Evolutionary conservation across 352 stramenopile species (phyloP), one percentile per base, ranked within the genome.

Genomic region (Pythium periplocum): DNA sequence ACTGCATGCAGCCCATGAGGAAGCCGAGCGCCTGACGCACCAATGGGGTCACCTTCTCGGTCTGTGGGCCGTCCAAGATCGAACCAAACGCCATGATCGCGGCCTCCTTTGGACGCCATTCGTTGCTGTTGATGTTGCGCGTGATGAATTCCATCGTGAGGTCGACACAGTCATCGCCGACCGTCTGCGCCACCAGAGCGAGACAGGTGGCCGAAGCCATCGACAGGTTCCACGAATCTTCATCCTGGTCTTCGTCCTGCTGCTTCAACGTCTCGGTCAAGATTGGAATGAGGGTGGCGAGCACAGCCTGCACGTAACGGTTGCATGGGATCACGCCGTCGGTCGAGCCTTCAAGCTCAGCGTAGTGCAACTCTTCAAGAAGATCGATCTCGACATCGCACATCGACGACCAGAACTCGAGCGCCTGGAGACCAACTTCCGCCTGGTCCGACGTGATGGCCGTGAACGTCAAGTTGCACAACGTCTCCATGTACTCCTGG

Each of bases 401-500:
- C 57, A 99, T 91, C 12, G 96, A 98, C 48, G 78, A 97, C 96
- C 96, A 99, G 63, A 99, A 98, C 75, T 99, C 96, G 59, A 99
- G 94, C 41, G 96, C 97, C 66, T 98, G 82, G 35, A 97, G 83
- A 0, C 91, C 90, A 12, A 98, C 96, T 52, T 95, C 84, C 31
- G 78, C 71, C 59, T 98, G 92, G 64, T 98, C 92, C 48, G 78
- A 83, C 32, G 86, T 81, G 69, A 99, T 98, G 2, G 94, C 96
- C 41, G 78, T 71, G 53, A 98, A 96, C 7, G 93, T 98, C 11
- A 98, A 69, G 64, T 98, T 79, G 73, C 95, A 99, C n/a, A 99
- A 60, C 12, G 85, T 91, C 36, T 97, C 80, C 86, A 99, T 99
- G 83, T 99, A 99, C 35, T 89, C 77, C 12, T 78, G 66, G 5